Evolutionary conservation across 2,329 filamentous ascomycete genomes (phyloP).

Genomic region (Fusarium penzigii): DNA sequence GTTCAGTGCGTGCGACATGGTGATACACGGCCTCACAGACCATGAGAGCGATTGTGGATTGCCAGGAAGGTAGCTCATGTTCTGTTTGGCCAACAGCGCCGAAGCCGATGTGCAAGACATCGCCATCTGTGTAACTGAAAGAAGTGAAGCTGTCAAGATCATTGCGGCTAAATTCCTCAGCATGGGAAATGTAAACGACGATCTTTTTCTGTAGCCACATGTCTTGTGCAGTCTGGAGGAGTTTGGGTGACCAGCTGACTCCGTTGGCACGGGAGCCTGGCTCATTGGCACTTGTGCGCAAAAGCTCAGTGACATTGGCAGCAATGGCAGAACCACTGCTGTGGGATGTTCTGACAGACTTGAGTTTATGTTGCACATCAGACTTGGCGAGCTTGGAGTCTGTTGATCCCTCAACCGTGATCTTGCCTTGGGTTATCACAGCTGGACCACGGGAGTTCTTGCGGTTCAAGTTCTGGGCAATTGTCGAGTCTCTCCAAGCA

Average conservation of each 20-base stretch:
- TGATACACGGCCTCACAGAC: conserved; percentile 8
- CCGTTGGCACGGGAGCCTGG: neutral
- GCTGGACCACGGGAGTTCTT: neutral
- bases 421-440: neutral
- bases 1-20: conserved; percentile 10
- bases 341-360: neutral
- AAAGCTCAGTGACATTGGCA: neutral
- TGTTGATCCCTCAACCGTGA: neutral
- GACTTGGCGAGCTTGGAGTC: neutral
- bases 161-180: neutral
- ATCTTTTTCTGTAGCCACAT: neutral
- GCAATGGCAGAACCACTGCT: neutral
- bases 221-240: neutral
- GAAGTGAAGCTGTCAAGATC: conserved; percentile 1
- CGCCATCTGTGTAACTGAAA: conserved; percentile 3
- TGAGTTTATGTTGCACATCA: neutral
- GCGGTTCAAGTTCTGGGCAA: neutral
- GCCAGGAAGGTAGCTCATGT: conserved; percentile 8
- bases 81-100: conserved; percentile 9
- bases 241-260: neutral
- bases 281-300: neutral
- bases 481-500: conserved; percentile 12
- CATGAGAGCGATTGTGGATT: conserved; percentile 6
- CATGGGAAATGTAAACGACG: neutral
- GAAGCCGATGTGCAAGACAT: conserved; percentile 1